These are phyloP conservation scores for Cryptococcus sp. DNA, from an alignment of 1,284 basidiomycete species.

Conservation along the genomic window DNA sequence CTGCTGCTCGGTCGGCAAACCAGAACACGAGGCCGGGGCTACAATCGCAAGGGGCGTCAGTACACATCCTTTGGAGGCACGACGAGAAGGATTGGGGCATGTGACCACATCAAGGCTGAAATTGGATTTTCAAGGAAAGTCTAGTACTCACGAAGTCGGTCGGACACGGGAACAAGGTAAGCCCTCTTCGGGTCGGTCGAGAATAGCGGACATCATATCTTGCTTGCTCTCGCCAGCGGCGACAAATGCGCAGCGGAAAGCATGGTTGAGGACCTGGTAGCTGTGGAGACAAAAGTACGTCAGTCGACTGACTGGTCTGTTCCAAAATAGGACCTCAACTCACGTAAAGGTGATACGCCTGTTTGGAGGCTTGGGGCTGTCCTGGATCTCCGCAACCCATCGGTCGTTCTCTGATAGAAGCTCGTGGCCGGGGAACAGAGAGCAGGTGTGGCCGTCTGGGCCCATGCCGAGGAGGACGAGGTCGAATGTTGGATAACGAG, in stretches of 20 bases:
- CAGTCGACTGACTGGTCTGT: neutral
- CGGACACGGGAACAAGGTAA: conserved; percentile 82
- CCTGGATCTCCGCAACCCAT: conserved; percentile 92
- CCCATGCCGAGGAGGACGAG: conserved; percentile 92
- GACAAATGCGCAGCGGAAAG: conserved; percentile 82
- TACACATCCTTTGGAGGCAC: neutral
- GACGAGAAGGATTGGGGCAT: no score
- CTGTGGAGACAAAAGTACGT: conserved; percentile 18
- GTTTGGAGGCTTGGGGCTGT: conserved; percentile 92
- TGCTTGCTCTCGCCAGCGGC: conserved; percentile 81
- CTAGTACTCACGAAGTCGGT: conserved; percentile 59
- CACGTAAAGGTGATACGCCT: conserved; percentile 71
- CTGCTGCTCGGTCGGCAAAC: conserved; percentile 85
- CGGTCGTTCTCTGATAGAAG: conserved; percentile 81
- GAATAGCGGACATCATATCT: conserved; percentile 69
- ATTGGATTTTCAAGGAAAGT: neutral
- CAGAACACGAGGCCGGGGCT: conserved; percentile 82
- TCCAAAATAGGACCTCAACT: conserved; percentile 19
- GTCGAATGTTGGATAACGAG: conserved; percentile 92
- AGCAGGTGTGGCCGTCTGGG: conserved; percentile 94
- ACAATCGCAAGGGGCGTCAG: neutral
- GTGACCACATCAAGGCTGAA: neutral
- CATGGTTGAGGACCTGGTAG: conserved; percentile 90
- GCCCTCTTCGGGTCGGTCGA: conserved; percentile 78
- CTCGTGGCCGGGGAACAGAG: conserved; percentile 89